phyloP scores from a whole-genome alignment of 129 eudicot species.

The Lactuca saligna region DNA sequence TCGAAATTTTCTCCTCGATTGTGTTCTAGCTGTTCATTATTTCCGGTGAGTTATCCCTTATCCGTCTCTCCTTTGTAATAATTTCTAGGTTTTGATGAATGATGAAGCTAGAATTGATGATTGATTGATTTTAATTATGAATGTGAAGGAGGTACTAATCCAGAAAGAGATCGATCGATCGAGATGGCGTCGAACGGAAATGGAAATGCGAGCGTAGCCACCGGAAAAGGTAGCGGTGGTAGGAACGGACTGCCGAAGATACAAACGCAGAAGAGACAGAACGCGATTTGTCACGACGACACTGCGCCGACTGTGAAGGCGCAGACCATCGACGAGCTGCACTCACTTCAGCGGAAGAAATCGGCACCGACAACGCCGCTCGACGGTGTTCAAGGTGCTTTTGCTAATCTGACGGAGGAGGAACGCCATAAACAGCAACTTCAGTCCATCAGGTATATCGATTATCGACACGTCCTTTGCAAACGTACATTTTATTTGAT shows the following conservation, averaged over 20 bases:
- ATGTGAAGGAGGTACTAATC: conserved; percentile 8
- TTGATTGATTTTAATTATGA: background rate
- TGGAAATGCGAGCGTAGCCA: conserved; percentile 31
- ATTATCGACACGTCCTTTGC: background rate
- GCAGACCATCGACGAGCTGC: conserved; percentile 72
- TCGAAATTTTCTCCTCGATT: conserved; percentile 16
- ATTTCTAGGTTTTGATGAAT: background rate
- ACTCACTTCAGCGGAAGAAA: conserved; percentile 68
- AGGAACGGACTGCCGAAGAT: conserved; percentile 70
- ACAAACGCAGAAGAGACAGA: conserved; percentile 41
- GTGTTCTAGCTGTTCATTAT: background rate
- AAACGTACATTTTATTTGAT: background rate
- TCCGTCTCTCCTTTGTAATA: background rate
- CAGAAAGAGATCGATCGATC: conserved; percentile 10
- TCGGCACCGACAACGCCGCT: conserved; percentile 75
- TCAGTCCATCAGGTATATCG: conserved; percentile 69
- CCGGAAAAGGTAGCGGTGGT: conserved; percentile 39
- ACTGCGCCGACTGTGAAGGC: conserved; percentile 62
- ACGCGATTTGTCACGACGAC: conserved; percentile 61
- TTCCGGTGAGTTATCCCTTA: conserved; percentile 23
- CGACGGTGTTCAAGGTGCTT: conserved; percentile 51
- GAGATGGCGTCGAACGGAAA: conserved; percentile 57
- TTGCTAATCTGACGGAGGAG: conserved; percentile 49
- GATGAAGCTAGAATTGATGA: background rate
- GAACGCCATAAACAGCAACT: conserved; percentile 64